phyloP scores from a whole-genome alignment of 345 rosid species.

The Syzygium grande region DNA sequence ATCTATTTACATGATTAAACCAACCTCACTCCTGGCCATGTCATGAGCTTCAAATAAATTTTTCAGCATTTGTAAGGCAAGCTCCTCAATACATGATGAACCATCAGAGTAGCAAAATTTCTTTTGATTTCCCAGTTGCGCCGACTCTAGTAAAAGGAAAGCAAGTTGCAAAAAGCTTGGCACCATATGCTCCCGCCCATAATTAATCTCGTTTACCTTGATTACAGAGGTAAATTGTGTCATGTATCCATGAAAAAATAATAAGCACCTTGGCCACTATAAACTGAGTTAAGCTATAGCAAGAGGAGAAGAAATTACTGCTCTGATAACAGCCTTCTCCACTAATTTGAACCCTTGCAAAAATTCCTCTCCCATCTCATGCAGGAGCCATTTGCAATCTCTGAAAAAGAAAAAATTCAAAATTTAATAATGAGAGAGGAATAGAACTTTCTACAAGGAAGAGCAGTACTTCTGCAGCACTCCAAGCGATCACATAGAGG shows the following conservation, averaged over 20 bases:
- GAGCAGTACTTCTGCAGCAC: background rate
- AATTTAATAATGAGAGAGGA: slow-evolving; percentile 1
- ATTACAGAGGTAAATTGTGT: background rate
- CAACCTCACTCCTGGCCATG: slow-evolving; percentile 83
- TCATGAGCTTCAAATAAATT: slow-evolving; percentile 70
- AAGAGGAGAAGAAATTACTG: slow-evolving; percentile 32
- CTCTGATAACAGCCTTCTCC: slow-evolving; percentile 65
- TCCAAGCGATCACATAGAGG: background rate
- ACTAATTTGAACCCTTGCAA: slow-evolving; percentile 31
- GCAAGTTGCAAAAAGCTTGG: slow-evolving; percentile 68
- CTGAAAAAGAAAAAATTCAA: slow-evolving; percentile 23
- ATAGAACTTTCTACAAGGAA: background rate
- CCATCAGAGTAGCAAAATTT: slow-evolving; percentile 28
- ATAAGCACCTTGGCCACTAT: background rate
- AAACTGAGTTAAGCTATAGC: background rate
- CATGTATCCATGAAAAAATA: slow-evolving; percentile 4
- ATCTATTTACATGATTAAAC: background rate
- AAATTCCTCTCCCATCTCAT: slow-evolving; percentile 46
- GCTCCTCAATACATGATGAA: slow-evolving; percentile 54
- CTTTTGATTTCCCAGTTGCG: slow-evolving; percentile 27
- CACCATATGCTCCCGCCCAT: slow-evolving; percentile 73
- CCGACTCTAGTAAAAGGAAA: slow-evolving; percentile 62
- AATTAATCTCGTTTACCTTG: slow-evolving; percentile 65
- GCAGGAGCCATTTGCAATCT: slow-evolving; percentile 65
- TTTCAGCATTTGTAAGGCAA: slow-evolving; percentile 62